Conservation (phyloP, 2,329 filamentous ascomycete species). For the Septoria petroselini region DNA sequence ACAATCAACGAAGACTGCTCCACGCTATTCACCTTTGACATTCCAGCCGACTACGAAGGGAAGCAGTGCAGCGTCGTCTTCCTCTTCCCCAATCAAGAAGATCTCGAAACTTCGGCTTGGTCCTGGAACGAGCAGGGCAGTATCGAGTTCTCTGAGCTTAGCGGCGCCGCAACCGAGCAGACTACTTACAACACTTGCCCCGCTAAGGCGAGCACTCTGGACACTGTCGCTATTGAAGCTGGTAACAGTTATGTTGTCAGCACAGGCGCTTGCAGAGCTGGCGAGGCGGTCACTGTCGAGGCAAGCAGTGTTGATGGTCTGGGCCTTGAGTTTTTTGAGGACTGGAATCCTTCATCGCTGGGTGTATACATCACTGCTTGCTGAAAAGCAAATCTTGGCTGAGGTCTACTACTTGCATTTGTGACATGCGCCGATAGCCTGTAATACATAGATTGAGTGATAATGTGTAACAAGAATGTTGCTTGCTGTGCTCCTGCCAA, state of each 20-base stretch:
- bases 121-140: slow-evolving; percentile 41
- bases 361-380: slow-evolving; percentile 17
- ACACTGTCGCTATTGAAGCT: slow-evolving; percentile 22
- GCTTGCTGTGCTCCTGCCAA: no score
- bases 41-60: slow-evolving; percentile 53
- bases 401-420: no score
- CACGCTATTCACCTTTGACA: slow-evolving; percentile 68
- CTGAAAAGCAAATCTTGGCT: no score
- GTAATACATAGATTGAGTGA: not conserved
- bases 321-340: slow-evolving; percentile 29
- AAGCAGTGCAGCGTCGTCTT: slow-evolving; percentile 64
- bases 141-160: slow-evolving; percentile 41
- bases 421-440: no score
- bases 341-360: slow-evolving; percentile 7
- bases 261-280: slow-evolving; percentile 30
- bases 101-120: slow-evolving; percentile 60
- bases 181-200: slow-evolving; percentile 41
- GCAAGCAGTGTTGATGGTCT: slow-evolving; percentile 24
- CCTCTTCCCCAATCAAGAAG: slow-evolving; percentile 58
- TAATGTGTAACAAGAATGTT: not conserved
- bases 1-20: slow-evolving; percentile 54
- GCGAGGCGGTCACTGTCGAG: slow-evolving; percentile 27
- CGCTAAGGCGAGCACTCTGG: slow-evolving; percentile 12
- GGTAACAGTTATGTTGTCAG: slow-evolving; percentile 34
- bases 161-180: slow-evolving; percentile 43